These are phyloP conservation scores for Moniliella sp. DNA, from an alignment of 1,284 basidiomycete species.

Conservation along the genomic window DNA sequence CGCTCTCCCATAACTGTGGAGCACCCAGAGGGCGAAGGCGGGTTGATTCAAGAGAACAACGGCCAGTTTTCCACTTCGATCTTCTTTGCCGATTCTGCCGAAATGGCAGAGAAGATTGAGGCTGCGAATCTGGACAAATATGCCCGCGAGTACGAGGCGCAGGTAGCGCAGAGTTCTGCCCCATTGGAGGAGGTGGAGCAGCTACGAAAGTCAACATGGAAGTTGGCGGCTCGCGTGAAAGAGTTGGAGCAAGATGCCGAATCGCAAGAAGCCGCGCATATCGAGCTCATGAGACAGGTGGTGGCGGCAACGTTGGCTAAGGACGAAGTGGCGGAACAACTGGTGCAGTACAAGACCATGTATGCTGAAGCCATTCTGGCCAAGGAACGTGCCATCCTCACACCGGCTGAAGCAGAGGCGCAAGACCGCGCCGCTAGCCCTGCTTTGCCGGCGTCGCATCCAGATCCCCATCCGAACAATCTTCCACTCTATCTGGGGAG, in stretches of 20 bases:
- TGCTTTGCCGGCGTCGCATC: too few species aligned
- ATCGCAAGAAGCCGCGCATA: constrained; percentile 21
- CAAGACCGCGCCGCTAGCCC: too few species aligned
- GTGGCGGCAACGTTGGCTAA: constrained; percentile 12
- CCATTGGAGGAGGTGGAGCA: constrained; percentile 26
- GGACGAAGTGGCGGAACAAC: constrained; percentile 29
- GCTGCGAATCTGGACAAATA: constrained; percentile 20
- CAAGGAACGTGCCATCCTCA: too few species aligned
- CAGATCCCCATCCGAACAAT: too few species aligned
- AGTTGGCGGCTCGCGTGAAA: constrained; percentile 18
- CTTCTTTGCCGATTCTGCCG: constrained; percentile 24
- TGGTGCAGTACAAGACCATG: constrained; percentile 28
- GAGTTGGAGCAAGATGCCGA: constrained; percentile 22
- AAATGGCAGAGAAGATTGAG: constrained; percentile 21
- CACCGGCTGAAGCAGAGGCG: too few species aligned
- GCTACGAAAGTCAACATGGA: constrained; percentile 24
- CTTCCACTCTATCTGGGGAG: too few species aligned
- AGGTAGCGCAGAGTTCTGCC: constrained; percentile 19
- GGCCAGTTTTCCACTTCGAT: constrained; percentile 10
- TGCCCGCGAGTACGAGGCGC: constrained; percentile 24
- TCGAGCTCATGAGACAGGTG: constrained; percentile 20
- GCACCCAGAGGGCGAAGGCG: too few species aligned
- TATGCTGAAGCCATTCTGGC: too few species aligned
- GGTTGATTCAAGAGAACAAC: too few species aligned
- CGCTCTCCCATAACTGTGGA: too few species aligned